Percentiles rank a stretch among this genome's conserved stretches.
Evolutionary conservation across 2,329 filamentous ascomycete genomes (phyloP).

Genomic region (Nigrospora oryzae): DNA sequence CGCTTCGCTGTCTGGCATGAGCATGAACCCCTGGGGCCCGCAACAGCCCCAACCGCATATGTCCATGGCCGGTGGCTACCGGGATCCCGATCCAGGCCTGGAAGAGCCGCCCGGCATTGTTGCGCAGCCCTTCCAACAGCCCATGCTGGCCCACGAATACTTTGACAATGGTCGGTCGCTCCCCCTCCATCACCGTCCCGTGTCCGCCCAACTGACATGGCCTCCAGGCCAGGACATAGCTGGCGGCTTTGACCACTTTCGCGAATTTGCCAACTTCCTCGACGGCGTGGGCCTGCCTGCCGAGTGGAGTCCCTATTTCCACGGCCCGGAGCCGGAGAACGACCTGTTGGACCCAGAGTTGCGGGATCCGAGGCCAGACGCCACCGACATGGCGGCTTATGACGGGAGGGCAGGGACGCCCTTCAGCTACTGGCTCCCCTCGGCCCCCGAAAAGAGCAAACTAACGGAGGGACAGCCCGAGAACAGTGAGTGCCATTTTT

Average conservation of each 20-base stretch:
- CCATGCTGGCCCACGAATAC: conserved; percentile 6
- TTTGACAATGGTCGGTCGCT: conserved; percentile 11
- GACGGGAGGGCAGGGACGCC: conserved; percentile 20
- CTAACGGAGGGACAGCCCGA: conserved; percentile 13
- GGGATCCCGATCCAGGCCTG: not conserved
- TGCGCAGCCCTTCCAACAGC: conserved; percentile 3
- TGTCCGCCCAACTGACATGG: not conserved
- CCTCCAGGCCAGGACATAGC: conserved; percentile 4
- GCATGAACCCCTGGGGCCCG: conserved; percentile 16
- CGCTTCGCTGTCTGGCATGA: conserved; percentile 23
- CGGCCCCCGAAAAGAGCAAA: conserved; percentile 20
- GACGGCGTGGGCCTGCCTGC: conserved; percentile 27
- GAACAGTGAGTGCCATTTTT: conserved; percentile 8
- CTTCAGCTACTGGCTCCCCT: conserved; percentile 28
- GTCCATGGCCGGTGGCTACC: not conserved
- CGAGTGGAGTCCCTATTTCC: conserved; percentile 28
- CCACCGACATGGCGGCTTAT: conserved; percentile 5
- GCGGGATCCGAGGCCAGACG: conserved; percentile 6
- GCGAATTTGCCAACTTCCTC: conserved; percentile 27
- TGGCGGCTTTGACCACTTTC: conserved; percentile 21
- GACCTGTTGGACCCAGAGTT: conserved; percentile 12
- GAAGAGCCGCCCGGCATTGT: conserved; percentile 1
- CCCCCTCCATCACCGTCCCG: not conserved
- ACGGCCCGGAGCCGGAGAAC: conserved; percentile 14
- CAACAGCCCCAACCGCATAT: conserved; percentile 4